A percentile compares a stretch with the other conserved stretches of the same genome.
Conservation (phyloP, 1,284 basidiomycete genomes). For the Leccinum griseonigrum region DNA sequence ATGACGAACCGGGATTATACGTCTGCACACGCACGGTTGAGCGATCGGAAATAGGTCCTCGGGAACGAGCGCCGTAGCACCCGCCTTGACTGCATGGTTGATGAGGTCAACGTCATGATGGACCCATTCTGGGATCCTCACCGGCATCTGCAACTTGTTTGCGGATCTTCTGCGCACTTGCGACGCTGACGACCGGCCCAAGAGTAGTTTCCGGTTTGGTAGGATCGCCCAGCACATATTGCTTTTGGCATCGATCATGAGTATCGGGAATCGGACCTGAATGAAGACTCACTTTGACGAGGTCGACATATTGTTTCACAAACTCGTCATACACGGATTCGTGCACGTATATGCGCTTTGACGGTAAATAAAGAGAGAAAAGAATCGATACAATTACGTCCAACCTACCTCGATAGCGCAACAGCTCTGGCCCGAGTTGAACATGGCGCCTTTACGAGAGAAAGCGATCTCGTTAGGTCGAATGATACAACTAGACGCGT, state of each 20-base stretch:
- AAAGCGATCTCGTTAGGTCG: neutral
- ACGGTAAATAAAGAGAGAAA: neutral
- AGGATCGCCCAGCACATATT: constrained; percentile 86
- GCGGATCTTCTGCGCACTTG: constrained; percentile 79
- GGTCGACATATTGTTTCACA: constrained; percentile 69
- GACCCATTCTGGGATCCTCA: constrained; percentile 27
- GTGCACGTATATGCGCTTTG: constrained; percentile 91
- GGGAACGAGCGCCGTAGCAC: constrained; percentile 76
- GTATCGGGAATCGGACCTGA: neutral
- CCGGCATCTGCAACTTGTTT: constrained; percentile 85
- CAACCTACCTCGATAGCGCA: constrained; percentile 73
- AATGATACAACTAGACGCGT: neutral
- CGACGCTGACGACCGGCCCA: constrained; percentile 88
- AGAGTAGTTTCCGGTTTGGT: constrained; percentile 71
- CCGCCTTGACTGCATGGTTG: constrained; percentile 56
- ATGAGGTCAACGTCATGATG: neutral
- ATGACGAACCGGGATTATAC: neutral
- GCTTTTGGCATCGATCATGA: constrained; percentile 35
- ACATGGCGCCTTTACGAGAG: constrained; percentile 68
- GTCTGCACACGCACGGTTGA: constrained; percentile 49
- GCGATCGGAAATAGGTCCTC: constrained; percentile 70
- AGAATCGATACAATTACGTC: neutral
- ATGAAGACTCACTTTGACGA: constrained; percentile 57
- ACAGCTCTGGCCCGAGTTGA: constrained; percentile 95
- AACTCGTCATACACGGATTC: constrained; percentile 81